Evolutionary conservation across 2,329 filamentous ascomycete genomes (phyloP).

Genomic region (Fusarium sp.): DNA sequence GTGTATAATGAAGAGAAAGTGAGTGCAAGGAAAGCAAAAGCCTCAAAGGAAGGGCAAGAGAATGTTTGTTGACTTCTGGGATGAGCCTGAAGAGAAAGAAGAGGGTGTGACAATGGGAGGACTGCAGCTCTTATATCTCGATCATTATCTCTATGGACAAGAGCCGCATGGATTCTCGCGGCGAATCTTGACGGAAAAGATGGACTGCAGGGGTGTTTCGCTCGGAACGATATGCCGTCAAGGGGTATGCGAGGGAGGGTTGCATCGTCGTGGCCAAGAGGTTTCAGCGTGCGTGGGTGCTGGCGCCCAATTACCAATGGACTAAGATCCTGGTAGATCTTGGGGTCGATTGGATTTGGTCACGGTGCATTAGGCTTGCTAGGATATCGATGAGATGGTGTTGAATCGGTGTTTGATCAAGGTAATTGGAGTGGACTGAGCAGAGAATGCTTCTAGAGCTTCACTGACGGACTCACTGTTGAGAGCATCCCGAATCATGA

Average conservation of each 20-base stretch:
- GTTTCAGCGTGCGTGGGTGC: constrained; percentile 36
- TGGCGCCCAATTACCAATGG: not conserved
- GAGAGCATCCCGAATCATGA: not conserved
- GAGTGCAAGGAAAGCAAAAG: constrained; percentile 38
- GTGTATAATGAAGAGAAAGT: constrained; percentile 36
- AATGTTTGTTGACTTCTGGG: constrained; percentile 45
- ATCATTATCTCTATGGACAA: not conserved
- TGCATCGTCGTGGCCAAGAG: constrained; percentile 27
- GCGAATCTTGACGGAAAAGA: constrained; percentile 19
- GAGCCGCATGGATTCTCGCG: constrained; percentile 27
- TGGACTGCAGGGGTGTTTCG: constrained; percentile 12
- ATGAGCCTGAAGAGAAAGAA: constrained; percentile 43
- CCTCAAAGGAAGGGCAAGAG: constrained; percentile 34
- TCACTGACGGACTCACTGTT: not conserved
- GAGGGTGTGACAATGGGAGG: not conserved
- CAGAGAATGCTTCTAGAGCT: too few relatives aligned
- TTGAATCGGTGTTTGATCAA: not conserved
- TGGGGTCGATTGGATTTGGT: not conserved
- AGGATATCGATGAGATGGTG: not conserved
- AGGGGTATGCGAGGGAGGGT: constrained; percentile 19
- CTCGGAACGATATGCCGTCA: constrained; percentile 31
- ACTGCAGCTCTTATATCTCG: constrained; percentile 28
- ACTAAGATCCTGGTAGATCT: constrained; percentile 26
- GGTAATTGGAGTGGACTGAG: not conserved
- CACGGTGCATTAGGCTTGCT: not conserved